Percentiles rank a stretch among this genome's conserved stretches.
Conservation (phyloP, 495 filamentous ascomycete species). For the Hypomontagnella submonticulosa region DNA sequence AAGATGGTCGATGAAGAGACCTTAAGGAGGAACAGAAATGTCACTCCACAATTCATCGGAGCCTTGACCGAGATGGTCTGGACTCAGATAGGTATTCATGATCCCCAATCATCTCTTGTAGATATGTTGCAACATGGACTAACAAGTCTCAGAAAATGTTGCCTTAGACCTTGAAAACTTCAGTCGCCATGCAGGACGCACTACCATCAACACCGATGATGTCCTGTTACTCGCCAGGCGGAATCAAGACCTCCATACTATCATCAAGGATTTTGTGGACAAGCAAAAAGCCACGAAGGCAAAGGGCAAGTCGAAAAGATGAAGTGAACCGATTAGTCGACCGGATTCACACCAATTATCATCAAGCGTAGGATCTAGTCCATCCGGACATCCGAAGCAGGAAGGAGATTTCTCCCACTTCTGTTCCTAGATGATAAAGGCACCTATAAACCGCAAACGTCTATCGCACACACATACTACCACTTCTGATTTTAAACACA, state of each 20-base stretch:
- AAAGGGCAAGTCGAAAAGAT: constrained; percentile 50
- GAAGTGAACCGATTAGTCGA: constrained; percentile 14
- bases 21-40: constrained; percentile 78
- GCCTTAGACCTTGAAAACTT: constrained; percentile 84
- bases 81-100: constrained; percentile 78
- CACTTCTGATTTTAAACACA: no score
- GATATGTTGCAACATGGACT: constrained; percentile 2
- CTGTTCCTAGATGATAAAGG: no score
- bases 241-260: constrained; percentile 82
- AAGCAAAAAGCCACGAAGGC: constrained; percentile 60
- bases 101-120: constrained; percentile 11
- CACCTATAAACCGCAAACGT: no score
- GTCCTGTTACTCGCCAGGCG: constrained; percentile 86
- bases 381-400: no score
- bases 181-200: constrained; percentile 86
- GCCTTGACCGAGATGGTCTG: constrained; percentile 92
- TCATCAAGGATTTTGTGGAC: constrained; percentile 75
- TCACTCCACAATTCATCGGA: constrained; percentile 94
- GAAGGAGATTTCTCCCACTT: no score
- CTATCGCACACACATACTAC: no score
- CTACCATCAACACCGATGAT: constrained; percentile 82
- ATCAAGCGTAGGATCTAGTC: not conserved
- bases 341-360: no score
- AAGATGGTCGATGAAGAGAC: constrained; percentile 91
- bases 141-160: constrained; percentile 68